These are phyloP conservation scores for Alternaria incomplexa DNA, from an alignment of 2,329 filamentous ascomycete species.

Conservation along the genomic window DNA sequence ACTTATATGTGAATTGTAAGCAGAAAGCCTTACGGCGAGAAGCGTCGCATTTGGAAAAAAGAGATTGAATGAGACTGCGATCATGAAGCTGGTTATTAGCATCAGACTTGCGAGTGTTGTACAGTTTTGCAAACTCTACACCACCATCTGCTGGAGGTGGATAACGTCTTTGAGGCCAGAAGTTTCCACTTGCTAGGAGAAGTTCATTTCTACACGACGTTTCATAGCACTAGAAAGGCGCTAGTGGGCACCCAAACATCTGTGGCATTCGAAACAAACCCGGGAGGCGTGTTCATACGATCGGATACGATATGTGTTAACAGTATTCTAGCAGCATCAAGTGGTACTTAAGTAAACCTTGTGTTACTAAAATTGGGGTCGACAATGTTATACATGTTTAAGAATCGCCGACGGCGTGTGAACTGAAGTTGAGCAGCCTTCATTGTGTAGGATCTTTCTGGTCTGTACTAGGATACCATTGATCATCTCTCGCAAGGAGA, in stretches of 20 bases:
- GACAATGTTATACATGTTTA: neutral
- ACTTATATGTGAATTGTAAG: neutral
- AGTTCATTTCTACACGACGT: constrained; percentile 28
- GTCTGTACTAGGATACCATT: neutral
- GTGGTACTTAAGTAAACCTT: neutral
- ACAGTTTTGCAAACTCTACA: constrained; percentile 40
- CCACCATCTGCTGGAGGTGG: neutral
- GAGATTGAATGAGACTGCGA: constrained; percentile 1
- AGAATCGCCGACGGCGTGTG: neutral
- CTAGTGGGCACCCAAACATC: neutral
- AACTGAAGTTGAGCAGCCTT: neutral
- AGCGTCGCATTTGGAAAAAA: neutral
- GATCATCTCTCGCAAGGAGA: constrained; percentile 16
- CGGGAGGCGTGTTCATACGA: constrained; percentile 27
- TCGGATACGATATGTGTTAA: neutral
- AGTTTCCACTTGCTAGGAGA: constrained; percentile 24
- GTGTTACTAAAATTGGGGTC: neutral
- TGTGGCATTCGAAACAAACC: constrained; percentile 7
- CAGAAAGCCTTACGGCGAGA: neutral
- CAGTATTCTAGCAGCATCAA: neutral
- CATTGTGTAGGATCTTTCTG: neutral
- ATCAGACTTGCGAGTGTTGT: constrained; percentile 10
- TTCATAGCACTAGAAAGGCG: constrained; percentile 21
- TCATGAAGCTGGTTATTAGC: constrained; percentile 6
- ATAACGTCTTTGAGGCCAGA: constrained; percentile 14